phyloP scores from a whole-genome alignment of 345 rosid genomes.

The Moricandia arvensis region DNA sequence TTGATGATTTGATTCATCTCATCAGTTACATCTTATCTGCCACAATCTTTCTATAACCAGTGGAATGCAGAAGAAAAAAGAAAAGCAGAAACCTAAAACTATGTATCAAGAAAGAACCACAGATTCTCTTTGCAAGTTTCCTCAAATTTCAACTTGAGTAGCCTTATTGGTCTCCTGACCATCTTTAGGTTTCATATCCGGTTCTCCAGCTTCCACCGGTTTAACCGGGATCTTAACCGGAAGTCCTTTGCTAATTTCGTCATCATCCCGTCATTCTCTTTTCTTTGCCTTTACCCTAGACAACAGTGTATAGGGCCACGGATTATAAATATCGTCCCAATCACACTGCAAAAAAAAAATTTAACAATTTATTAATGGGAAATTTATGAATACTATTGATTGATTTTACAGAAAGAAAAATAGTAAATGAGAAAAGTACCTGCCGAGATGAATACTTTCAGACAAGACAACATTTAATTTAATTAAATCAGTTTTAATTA shows the following conservation, averaged over 20 bases:
- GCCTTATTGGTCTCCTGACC: constrained; percentile 13
- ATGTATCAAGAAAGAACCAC: constrained; percentile 1
- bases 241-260: constrained; percentile 38
- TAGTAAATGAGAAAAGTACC: constrained; percentile 42
- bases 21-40: constrained; percentile 22
- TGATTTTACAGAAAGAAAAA: background rate
- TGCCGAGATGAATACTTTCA: constrained; percentile 78
- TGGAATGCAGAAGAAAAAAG: too few species aligned
- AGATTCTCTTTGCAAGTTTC: background rate
- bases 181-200: too few species aligned
- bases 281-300: constrained; percentile 95
- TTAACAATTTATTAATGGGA: background rate
- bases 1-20: constrained; percentile 21
- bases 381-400: background rate
- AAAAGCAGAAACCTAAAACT: constrained; percentile 6
- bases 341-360: constrained; percentile 50
- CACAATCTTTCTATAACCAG: constrained; percentile 24
- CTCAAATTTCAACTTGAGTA: constrained; percentile 23
- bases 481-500: too few species aligned
- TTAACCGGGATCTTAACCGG: constrained; percentile 45
- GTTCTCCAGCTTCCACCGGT: constrained; percentile 2
- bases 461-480: constrained; percentile 59
- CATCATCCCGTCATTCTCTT: constrained; percentile 20
- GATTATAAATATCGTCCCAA: constrained; percentile 81
- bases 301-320: constrained; percentile 74